Percentiles rank a stretch among this genome's conserved stretches.
These are phyloP conservation scores for Blastobotrys muscicola DNA, from an alignment of 805 yeast genomes.

Conservation along the genomic window DNA sequence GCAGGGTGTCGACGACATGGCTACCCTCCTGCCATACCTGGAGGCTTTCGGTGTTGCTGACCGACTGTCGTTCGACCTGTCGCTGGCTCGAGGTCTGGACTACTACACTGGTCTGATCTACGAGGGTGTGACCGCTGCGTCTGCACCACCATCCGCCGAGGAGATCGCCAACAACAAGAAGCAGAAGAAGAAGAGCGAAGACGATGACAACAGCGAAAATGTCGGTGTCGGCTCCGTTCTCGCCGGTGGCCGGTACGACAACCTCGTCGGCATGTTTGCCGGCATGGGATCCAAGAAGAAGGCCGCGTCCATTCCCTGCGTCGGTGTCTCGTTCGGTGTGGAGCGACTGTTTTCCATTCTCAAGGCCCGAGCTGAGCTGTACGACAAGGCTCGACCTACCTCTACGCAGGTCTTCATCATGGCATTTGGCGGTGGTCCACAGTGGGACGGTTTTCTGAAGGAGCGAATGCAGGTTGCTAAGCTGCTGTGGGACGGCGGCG, in stretches of 20 bases:
- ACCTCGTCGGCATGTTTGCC: constrained; percentile 92
- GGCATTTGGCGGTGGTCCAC: constrained; percentile 99
- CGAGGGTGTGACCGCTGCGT: constrained; percentile 90
- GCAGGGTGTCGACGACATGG: constrained; percentile 75
- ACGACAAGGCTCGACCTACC: constrained; percentile 63
- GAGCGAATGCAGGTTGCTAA: constrained; percentile 88
- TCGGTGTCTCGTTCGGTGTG: constrained; percentile 94
- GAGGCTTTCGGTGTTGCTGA: constrained; percentile 69
- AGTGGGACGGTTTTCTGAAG: constrained; percentile 84
- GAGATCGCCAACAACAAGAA: constrained; percentile 27
- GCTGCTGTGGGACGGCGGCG: constrained; percentile 76
- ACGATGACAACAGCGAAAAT: constrained; percentile 89
- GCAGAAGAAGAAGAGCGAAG: constrained; percentile 38
- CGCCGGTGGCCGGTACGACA: constrained; percentile 98
- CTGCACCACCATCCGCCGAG: constrained; percentile 77
- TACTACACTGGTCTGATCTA: constrained; percentile 95
- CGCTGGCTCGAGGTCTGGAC: constrained; percentile 94
- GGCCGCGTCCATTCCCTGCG: constrained; percentile 90
- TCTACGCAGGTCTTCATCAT: constrained; percentile 90
- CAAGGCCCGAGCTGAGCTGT: constrained; percentile 59
- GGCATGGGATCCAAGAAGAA: constrained; percentile 38
- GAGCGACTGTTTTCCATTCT: constrained; percentile 88
- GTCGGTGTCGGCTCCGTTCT: constrained; percentile 98
- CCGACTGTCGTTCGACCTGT: constrained; percentile 74
- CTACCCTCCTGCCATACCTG: constrained; percentile 59